Evolutionary conservation across 441 rosid genomes (phyloP).

Genomic region (Mallotus japonicus): DNA sequence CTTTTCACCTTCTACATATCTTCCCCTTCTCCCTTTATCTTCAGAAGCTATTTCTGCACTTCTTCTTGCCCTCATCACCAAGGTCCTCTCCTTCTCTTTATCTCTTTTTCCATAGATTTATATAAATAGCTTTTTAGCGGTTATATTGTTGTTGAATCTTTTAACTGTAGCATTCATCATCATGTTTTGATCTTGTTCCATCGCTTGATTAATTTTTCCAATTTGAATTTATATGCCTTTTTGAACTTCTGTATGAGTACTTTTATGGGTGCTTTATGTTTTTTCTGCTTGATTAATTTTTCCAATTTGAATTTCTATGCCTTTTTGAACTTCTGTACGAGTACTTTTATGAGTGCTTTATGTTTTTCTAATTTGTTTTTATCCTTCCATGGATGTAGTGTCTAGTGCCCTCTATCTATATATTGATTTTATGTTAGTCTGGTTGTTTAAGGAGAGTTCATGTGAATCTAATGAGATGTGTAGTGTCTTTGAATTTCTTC

Average conservation of each 20-base stretch:
- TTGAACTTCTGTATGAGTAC: constrained; percentile 4
- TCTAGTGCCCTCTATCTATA: background rate
- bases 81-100: constrained; percentile 3
- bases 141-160: background rate
- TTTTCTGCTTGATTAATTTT: background rate
- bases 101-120: background rate
- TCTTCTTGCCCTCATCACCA: background rate
- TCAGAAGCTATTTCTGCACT: background rate
- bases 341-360: background rate
- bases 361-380: background rate
- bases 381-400: background rate
- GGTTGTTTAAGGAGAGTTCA: background rate
- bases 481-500: background rate
- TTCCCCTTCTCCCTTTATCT: background rate
- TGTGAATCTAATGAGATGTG: background rate
- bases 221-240: background rate
- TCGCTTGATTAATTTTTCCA: background rate
- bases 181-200: constrained; percentile 1
- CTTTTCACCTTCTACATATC: background rate
- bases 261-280: background rate
- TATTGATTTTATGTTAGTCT: background rate
- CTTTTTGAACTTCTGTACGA: background rate
- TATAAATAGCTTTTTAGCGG: background rate
- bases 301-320: background rate
- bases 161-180: background rate